Percentiles rank a stretch among this genome's conserved stretches.
Evolutionary conservation across 768 basidiomycete genomes (phyloP).

Genomic region (Naganishia friedmannii): DNA sequence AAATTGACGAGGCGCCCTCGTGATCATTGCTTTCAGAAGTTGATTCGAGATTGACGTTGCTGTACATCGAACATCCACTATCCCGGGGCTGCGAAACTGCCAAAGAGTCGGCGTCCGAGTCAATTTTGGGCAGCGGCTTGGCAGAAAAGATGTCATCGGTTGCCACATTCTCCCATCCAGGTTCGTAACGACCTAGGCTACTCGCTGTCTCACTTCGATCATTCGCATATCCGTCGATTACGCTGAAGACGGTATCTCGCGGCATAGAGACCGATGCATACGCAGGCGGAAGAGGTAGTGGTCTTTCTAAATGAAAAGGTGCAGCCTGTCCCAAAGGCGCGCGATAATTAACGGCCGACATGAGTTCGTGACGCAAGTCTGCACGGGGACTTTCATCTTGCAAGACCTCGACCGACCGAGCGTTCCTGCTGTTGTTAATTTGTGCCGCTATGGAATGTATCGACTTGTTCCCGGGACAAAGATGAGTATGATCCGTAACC

Average conservation of each 20-base stretch:
- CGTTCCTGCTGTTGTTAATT: background rate
- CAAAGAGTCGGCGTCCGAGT: background rate
- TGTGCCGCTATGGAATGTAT: background rate
- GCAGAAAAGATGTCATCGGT: background rate
- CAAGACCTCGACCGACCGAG: background rate
- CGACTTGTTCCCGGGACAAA: background rate
- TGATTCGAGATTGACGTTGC: background rate
- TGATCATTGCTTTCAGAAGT: background rate
- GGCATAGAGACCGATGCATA: background rate
- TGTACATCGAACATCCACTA: background rate
- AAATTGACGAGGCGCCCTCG: constrained; percentile 2
- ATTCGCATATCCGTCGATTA: constrained; percentile 29
- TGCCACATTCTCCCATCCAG: background rate
- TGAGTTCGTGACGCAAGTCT: background rate
- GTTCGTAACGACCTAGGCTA: background rate
- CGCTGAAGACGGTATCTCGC: constrained; percentile 29
- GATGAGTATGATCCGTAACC: background rate
- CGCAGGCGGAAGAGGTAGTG: background rate
- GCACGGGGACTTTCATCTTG: background rate
- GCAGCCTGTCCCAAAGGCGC: background rate
- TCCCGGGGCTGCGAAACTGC: background rate
- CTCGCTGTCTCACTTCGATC: background rate
- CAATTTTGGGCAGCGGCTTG: background rate
- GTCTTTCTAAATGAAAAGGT: background rate
- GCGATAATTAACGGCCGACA: too few relatives aligned